A percentile compares a stretch with the other conserved stretches of the same genome.
phyloP scores from a whole-genome alignment of 257 asterid species.

The Nicotiana obtusifolia region DNA sequence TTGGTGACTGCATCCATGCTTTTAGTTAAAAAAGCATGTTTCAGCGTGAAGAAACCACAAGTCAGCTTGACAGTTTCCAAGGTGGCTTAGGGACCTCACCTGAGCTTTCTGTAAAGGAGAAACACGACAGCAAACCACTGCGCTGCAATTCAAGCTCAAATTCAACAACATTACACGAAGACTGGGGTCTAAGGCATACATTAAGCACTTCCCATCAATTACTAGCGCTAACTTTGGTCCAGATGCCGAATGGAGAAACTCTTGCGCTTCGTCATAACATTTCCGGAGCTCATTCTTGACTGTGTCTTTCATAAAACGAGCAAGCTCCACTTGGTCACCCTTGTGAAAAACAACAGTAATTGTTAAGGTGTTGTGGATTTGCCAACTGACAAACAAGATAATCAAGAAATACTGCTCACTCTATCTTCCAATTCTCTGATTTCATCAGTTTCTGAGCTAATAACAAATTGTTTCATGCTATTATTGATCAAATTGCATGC shows the following conservation, averaged over 20 bases:
- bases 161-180: conserved; percentile 82
- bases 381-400: conserved; percentile 10
- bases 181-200: conserved; percentile 96
- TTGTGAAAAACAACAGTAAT: conserved; percentile 18
- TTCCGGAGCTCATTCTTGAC: conserved; percentile 71
- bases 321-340: conserved; percentile 99
- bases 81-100: conserved; percentile 41
- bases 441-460: conserved; percentile 92
- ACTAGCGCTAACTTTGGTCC: conserved; percentile 79
- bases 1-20: neutral
- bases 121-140: conserved; percentile 98
- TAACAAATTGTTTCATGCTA: conserved; percentile 88
- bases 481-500: conserved; percentile 95
- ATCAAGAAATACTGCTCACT: conserved; percentile 39
- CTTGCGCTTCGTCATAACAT: conserved; percentile 68
- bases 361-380: neutral
- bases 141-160: conserved; percentile 94
- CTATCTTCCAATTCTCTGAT: conserved; percentile 90
- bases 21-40: neutral
- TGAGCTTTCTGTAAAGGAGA: conserved; percentile 99
- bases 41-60: neutral
- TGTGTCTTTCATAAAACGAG: conserved; percentile 79
- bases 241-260: conserved; percentile 48
- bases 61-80: conserved; percentile 4
- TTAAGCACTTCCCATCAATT: conserved; percentile 98